Percentiles rank a stretch among this genome's conserved stretches.
These are phyloP conservation scores for Pseudocohnilembus persalinus DNA, from an alignment of 169 alveolate genomes.

Conservation along the genomic window DNA sequence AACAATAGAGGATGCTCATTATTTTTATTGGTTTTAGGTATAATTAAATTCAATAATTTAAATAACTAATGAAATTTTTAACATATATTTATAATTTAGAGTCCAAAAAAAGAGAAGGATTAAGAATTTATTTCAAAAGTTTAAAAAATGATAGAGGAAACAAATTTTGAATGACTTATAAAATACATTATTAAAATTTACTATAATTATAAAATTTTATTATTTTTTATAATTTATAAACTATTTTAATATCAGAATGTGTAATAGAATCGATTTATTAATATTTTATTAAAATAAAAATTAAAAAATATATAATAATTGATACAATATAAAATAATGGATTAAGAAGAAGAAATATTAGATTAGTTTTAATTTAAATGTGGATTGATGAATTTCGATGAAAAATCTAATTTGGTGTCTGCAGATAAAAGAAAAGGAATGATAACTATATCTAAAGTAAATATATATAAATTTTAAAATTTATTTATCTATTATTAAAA, in stretches of 20 bases:
- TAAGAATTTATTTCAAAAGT: not conserved
- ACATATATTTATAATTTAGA: not conserved
- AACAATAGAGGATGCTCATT: not conserved
- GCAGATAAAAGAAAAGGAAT: not conserved
- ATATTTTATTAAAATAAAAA: no score
- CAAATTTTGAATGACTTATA: not conserved
- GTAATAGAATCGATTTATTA: no score
- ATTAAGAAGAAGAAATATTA: not conserved
- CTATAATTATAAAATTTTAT: no score
- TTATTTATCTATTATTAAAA: no score
- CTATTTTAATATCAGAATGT: no score
- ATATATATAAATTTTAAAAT: no score
- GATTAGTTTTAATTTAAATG: no score
- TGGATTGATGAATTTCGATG: not conserved
- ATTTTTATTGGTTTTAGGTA: not conserved
- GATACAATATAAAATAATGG: not conserved
- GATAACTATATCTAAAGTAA: not conserved
- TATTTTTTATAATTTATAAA: no score
- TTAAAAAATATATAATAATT: no score
- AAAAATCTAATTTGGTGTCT: not conserved
- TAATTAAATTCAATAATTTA: not conserved
- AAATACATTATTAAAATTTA: no score
- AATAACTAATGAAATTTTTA: no score
- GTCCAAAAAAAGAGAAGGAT: not conserved
- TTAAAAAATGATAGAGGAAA: not conserved